Evolutionary conservation across 306 rosid species (phyloP).

Genomic region (Prunus mira): DNA sequence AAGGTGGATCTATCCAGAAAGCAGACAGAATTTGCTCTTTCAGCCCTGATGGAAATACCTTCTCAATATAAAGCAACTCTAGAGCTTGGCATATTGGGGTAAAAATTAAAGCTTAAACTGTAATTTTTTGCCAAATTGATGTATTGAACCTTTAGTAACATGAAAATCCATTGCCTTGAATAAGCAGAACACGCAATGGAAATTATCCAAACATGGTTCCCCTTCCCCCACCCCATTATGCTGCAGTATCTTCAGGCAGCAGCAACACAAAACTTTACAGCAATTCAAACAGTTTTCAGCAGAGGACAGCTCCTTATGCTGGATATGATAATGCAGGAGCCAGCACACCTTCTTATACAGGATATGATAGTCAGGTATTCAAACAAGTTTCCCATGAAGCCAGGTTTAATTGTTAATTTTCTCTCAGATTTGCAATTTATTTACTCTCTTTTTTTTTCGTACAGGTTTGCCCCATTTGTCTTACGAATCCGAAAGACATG

Average conservation of each 20-base stretch:
- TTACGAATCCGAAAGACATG: slow-evolving; percentile 65
- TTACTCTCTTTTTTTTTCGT: background rate
- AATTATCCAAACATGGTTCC: slow-evolving; percentile 54
- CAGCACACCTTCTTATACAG: slow-evolving; percentile 38
- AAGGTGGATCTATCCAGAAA: slow-evolving; percentile 46
- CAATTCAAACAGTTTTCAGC: slow-evolving; percentile 34
- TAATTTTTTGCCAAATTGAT: background rate
- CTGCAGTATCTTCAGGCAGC: slow-evolving; percentile 33
- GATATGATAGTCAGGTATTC: slow-evolving; percentile 65
- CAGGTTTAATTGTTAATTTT: background rate
- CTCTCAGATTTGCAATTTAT: background rate
- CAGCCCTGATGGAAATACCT: slow-evolving; percentile 94
- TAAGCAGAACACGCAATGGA: slow-evolving; percentile 45
- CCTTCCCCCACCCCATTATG: slow-evolving; percentile 68
- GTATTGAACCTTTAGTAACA: background rate
- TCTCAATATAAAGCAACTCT: slow-evolving; percentile 86
- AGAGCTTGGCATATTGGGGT: slow-evolving; percentile 75
- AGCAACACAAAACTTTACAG: slow-evolving; percentile 17
- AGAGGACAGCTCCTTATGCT: slow-evolving; percentile 28
- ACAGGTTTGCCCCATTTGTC: slow-evolving; percentile 83
- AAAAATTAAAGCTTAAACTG: slow-evolving; percentile 15
- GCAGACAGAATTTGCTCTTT: slow-evolving; percentile 67
- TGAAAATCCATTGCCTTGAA: slow-evolving; percentile 8
- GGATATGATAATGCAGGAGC: slow-evolving; percentile 29
- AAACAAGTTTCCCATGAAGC: slow-evolving; percentile 11